Evolutionary conservation across 306 rosid genomes (phyloP).

Genomic region (Dalbergia cochinchinensis): DNA sequence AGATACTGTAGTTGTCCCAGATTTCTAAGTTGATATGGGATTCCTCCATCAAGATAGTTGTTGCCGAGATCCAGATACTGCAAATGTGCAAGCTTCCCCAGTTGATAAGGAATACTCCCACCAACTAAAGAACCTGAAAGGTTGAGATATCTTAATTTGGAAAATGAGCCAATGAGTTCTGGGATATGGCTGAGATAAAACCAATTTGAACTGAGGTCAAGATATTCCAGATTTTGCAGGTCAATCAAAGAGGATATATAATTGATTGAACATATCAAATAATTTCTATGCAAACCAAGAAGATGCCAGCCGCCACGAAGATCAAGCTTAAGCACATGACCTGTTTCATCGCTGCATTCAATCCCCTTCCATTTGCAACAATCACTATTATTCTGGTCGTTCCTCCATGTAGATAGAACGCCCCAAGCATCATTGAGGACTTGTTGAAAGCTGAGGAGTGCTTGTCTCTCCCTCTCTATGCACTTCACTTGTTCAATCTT

Average conservation of each 20-base stretch:
- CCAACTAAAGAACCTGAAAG: fast-evolving
- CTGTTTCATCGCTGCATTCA: too few species aligned
- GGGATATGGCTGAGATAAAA: background rate
- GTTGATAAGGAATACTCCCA: slow-evolving; percentile 14
- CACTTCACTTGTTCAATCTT: too few species aligned
- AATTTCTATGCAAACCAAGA: too few species aligned
- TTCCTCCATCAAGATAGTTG: background rate
- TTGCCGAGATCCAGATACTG: background rate
- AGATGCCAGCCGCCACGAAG: too few species aligned
- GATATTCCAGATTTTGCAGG: slow-evolving; percentile 5
- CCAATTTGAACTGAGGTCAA: background rate
- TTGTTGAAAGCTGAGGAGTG: too few species aligned
- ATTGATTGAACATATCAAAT: too few species aligned
- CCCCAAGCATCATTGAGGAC: too few species aligned
- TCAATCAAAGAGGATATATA: background rate
- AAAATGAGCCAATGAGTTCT: background rate
- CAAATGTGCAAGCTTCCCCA: slow-evolving; percentile 10
- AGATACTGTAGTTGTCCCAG: background rate
- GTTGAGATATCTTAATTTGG: slow-evolving; percentile 32
- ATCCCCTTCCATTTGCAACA: too few species aligned
- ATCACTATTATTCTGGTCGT: too few species aligned
- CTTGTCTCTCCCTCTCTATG: too few species aligned
- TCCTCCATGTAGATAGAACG: too few species aligned
- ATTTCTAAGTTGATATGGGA: slow-evolving; percentile 18
- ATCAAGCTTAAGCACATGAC: too few species aligned